Conservation (phyloP, 805 yeast genomes). For the Spathaspora sp. region DNA sequence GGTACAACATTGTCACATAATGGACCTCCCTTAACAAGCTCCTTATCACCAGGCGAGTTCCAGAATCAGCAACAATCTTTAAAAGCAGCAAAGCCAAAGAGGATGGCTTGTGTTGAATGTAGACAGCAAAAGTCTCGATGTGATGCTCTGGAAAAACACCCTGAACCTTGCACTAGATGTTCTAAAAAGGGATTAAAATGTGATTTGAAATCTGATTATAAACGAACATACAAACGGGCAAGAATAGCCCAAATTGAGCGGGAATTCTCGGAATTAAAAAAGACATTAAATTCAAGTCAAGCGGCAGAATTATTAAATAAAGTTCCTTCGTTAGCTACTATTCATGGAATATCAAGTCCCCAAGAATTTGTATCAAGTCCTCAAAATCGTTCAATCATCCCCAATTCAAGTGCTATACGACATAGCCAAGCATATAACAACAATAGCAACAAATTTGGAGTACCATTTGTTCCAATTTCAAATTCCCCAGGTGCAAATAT, state of each 20-base stretch:
- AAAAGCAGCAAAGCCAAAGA: slow-evolving; percentile 33
- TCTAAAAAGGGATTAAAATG: slow-evolving; percentile 65
- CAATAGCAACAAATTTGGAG: background rate
- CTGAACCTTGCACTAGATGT: slow-evolving; percentile 83
- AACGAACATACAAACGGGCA: slow-evolving; percentile 86
- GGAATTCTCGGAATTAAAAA: slow-evolving; percentile 68
- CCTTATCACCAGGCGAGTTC: slow-evolving; percentile 2
- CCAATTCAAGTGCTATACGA: slow-evolving; percentile 3
- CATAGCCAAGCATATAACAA: background rate
- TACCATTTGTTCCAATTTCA: background rate
- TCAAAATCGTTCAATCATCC: background rate
- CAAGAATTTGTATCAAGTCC: background rate
- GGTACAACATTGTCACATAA: background rate
- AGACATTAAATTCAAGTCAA: slow-evolving; percentile 39
- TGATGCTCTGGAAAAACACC: slow-evolving; percentile 75
- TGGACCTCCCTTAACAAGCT: background rate
- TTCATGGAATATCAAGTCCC: background rate
- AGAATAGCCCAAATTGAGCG: slow-evolving; percentile 79
- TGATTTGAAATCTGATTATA: slow-evolving; percentile 73
- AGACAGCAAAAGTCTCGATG: slow-evolving; percentile 92
- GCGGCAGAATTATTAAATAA: slow-evolving; percentile 27
- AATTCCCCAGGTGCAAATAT: background rate
- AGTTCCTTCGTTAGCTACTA: slow-evolving; percentile 20
- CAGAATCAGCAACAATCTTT: slow-evolving; percentile 4
- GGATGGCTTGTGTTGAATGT: slow-evolving; percentile 92